Evolutionary conservation across 768 basidiomycete species (phyloP), one percentile per base, ranked within the genome.

Genomic region (Boletus bicolor): DNA sequence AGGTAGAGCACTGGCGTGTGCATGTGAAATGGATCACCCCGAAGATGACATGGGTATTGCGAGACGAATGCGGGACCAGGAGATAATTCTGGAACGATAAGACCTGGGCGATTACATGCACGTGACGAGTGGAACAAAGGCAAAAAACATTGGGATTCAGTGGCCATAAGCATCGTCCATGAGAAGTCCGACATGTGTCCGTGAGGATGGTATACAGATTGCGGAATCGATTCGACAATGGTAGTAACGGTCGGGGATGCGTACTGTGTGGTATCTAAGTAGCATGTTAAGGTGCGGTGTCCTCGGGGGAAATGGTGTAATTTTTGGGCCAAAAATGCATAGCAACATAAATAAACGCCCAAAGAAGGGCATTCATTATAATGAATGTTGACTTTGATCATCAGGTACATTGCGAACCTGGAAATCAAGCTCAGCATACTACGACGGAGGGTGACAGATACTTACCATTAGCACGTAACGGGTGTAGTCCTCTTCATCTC

Each of bases 381-480:
- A 44, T 8, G 70, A 71, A 48, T 62, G 64, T 57, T 70, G 66
- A 51, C 76, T 79, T 49, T 69, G 68, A 52, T 64, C 64, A 62
- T 80, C 80, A 50, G 81, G 77, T 21, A 83, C 53, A 64, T 84
- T 84, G 48, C 83, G 81, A 65, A 84, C 80, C 82, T 84, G 57
- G 50, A 51, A 49, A 42, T 32, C n/a, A 26, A 44, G 36, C 44
- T 68, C 21, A 70, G 51, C n/a, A 15, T 45, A 50, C 17, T n/a
- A 35, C 10, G 14, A 38, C 11, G 28, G 34, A 55, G 5, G n/a
- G 28, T 17, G 32, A 45, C 21, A 45, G 56, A 44, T 19, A 71
- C 79, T 62, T 68, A 79, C 84, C 57, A 74, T 82, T 57, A 86
- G 76, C 26, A 85, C 81, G 49, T 75, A 77, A 45, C 79, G 73